A percentile compares a stretch with the other conserved stretches of the same genome.
Conservation (phyloP, 805 yeast species). For the Lachancea thermotolerans region DNA sequence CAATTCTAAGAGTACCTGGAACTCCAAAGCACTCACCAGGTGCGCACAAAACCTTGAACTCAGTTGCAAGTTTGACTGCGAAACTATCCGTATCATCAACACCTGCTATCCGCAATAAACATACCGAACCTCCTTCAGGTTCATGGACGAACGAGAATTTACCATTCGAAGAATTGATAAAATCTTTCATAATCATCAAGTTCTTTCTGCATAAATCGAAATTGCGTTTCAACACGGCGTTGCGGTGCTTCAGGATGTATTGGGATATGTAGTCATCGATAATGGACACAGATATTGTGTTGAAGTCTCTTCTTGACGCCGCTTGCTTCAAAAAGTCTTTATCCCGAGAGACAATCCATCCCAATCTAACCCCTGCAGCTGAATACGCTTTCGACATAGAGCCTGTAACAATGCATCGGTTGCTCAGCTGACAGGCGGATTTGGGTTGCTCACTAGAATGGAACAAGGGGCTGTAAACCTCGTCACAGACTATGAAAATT, state of each 20-base stretch:
- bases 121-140: constrained; percentile 45
- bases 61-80: constrained; percentile 33
- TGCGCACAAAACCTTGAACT: constrained; percentile 34
- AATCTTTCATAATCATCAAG: constrained; percentile 31
- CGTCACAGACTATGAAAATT: constrained; percentile 41
- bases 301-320: constrained; percentile 41
- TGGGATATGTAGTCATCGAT: constrained; percentile 42
- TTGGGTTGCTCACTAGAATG: constrained; percentile 36
- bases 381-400: constrained; percentile 51
- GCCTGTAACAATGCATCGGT: constrained; percentile 40
- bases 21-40: constrained; percentile 45
- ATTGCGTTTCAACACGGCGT: constrained; percentile 36
- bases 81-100: constrained; percentile 30
- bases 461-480: constrained; percentile 48
- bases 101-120: constrained; percentile 35
- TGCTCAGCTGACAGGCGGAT: constrained; percentile 38
- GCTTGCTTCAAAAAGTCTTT: constrained; percentile 28
- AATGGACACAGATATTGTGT: constrained; percentile 42
- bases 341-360: constrained; percentile 43
- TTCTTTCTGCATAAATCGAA: constrained; percentile 36
- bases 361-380: constrained; percentile 46
- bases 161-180: constrained; percentile 30
- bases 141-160: constrained; percentile 32
- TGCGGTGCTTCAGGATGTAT: constrained; percentile 35
- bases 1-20: constrained; percentile 41